These are phyloP conservation scores for Fusarium sp. DNA, from an alignment of 2,329 filamentous ascomycete genomes.

Conservation along the genomic window DNA sequence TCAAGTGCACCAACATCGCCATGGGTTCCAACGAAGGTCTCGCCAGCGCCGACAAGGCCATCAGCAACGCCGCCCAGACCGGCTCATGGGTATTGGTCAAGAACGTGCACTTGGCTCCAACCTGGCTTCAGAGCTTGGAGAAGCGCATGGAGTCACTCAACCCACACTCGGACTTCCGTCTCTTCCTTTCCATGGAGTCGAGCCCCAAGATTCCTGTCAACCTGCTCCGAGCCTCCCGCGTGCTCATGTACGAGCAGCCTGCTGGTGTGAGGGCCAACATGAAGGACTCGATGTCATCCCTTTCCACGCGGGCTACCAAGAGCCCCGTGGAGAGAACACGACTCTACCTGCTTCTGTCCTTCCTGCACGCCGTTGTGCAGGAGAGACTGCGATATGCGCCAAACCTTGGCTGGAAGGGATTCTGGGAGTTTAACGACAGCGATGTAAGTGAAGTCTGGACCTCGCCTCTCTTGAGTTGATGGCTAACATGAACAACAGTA, in stretches of 20 bases:
- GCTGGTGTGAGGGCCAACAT: conserved; percentile 97
- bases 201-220: conserved; percentile 98
- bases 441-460: conserved; percentile 76
- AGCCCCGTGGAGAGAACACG: conserved; percentile 91
- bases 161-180: conserved; percentile 89
- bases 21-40: conserved; percentile 98
- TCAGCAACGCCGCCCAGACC: conserved; percentile 89
- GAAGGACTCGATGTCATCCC: conserved; percentile 92
- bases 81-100: conserved; percentile 98
- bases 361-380: conserved; percentile 95
- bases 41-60: conserved; percentile 93
- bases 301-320: conserved; percentile 81
- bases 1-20: conserved; percentile 94
- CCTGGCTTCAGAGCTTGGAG: conserved; percentile 96
- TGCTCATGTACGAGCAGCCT: conserved; percentile 98
- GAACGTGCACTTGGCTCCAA: conserved; percentile 96
- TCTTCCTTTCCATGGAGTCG: conserved; percentile 98
- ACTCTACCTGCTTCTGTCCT: conserved; percentile 90
- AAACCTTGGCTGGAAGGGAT: conserved; percentile 94
- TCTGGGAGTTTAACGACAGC: conserved; percentile 99
- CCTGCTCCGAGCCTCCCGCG: conserved; percentile 88
- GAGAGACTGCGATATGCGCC: conserved; percentile 95
- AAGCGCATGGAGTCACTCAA: conserved; percentile 97
- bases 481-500: conserved; percentile 67
- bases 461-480: not conserved